Evolutionary conservation across 179 eudicot genomes (phyloP).

Genomic region (Spinacia oleracea): DNA sequence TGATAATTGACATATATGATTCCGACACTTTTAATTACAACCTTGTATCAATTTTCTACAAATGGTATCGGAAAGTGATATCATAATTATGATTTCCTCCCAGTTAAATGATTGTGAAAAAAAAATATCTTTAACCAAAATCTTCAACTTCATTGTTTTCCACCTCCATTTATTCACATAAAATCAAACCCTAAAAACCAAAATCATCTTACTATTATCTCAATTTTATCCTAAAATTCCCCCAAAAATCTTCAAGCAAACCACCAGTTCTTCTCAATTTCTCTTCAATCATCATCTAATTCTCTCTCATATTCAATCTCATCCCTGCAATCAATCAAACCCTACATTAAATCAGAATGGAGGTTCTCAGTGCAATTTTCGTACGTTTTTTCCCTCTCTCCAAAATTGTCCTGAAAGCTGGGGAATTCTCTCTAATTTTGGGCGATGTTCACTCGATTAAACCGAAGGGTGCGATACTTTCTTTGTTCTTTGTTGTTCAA

Average conservation of each 20-base stretch:
- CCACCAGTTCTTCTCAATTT: constrained; percentile 21
- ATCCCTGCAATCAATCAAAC: constrained; percentile 43
- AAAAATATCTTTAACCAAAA: too few species aligned
- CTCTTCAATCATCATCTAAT: constrained; percentile 25
- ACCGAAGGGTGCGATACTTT: constrained; percentile 47
- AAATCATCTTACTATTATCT: neutral
- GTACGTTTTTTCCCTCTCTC: constrained; percentile 74
- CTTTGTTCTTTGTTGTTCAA: constrained; percentile 46
- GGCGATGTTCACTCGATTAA: constrained; percentile 29
- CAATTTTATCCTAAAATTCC: constrained; percentile 13
- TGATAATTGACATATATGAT: too few species aligned
- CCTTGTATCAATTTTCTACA: too few species aligned
- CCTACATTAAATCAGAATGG: constrained; percentile 70
- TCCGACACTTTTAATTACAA: too few species aligned
- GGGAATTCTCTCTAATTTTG: constrained; percentile 42
- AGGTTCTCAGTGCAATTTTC: constrained; percentile 57
- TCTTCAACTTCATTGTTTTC: constrained; percentile 14
- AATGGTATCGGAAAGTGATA: too few species aligned
- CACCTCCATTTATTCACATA: constrained; percentile 14
- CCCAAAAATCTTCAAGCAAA: constrained; percentile 7
- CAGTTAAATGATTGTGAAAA: too few species aligned
- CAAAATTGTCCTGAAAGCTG: constrained; percentile 57
- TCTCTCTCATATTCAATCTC: constrained; percentile 28
- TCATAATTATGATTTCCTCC: too few species aligned
- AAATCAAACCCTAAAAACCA: constrained; percentile 16